A percentile compares a stretch with the other conserved stretches of the same genome.
phyloP scores from a whole-genome alignment of 768 basidiomycete genomes.

The Rhizopogon roseolus region DNA sequence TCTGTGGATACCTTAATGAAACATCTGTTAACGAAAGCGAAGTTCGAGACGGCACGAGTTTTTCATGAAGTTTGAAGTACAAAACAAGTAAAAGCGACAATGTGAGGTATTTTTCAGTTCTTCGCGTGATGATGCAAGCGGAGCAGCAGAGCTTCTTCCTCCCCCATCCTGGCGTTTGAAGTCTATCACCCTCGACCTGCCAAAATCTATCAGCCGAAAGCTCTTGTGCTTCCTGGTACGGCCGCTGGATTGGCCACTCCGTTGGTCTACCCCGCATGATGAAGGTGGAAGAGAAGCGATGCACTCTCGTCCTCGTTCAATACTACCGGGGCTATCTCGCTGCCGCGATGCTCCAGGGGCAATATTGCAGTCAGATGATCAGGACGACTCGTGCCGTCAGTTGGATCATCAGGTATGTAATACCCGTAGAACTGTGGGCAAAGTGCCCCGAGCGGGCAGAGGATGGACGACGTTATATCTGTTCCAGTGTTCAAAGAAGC shows the following conservation, averaged over 20 bases:
- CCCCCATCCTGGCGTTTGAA: not conserved
- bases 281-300: conserved; percentile 37
- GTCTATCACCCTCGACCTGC: conserved; percentile 24
- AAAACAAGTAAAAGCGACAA: no score
- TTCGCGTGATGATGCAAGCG: not conserved
- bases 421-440: conserved; percentile 66
- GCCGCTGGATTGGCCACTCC: conserved; percentile 11
- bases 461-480: conserved; percentile 21
- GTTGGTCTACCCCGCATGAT: conserved; percentile 34
- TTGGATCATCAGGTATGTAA: conserved; percentile 35
- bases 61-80: no score
- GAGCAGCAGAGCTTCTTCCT: not conserved
- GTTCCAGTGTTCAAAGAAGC: conserved; percentile 21
- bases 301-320: conserved; percentile 35
- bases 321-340: conserved; percentile 20
- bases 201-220: conserved; percentile 51
- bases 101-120: not conserved
- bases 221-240: conserved; percentile 12
- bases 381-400: conserved; percentile 5
- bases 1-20: not conserved
- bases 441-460: conserved; percentile 42
- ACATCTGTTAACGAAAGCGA: no score
- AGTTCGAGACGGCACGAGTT: no score
- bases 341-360: conserved; percentile 45
- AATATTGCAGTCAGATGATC: conserved; percentile 36